Conservation (phyloP, 2,329 filamentous ascomycete species). For the Colletotrichum sp. region DNA sequence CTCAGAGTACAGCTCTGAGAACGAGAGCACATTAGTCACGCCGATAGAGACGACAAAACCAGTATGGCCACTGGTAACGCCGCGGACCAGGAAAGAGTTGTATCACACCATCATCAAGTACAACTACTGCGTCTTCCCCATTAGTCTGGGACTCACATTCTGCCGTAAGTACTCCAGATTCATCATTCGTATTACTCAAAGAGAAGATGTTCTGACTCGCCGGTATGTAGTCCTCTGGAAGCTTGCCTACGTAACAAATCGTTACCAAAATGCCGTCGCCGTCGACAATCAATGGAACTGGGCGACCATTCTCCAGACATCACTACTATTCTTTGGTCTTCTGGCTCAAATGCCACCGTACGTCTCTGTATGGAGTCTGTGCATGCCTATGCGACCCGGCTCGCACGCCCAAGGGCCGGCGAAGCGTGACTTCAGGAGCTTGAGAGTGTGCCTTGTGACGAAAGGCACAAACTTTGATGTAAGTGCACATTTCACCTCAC, state of each 20-base stretch:
- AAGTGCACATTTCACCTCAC: not conserved
- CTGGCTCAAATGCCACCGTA: not conserved
- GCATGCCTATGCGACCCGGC: not conserved
- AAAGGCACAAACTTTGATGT: conserved; percentile 1
- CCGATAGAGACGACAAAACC: not conserved
- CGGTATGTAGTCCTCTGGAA: not conserved
- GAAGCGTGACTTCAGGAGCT: not conserved
- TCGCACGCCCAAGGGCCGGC: not conserved
- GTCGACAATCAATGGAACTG: not conserved
- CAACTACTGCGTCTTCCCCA: not conserved
- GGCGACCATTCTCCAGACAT: not conserved
- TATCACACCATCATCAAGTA: not conserved
- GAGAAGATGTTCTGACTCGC: not conserved
- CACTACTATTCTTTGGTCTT: not conserved
- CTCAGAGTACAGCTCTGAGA: not conserved
- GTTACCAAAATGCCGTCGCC: not conserved
- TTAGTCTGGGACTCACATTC: not conserved
- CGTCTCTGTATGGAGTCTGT: not conserved
- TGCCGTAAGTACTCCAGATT: not conserved
- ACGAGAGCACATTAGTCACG: not conserved
- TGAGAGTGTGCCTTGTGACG: not conserved
- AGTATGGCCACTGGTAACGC: not conserved
- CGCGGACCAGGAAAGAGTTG: not conserved
- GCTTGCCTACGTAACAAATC: not conserved
- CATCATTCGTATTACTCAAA: accelerated